These are phyloP conservation scores for Suillus subalutaceus DNA, from an alignment of 768 basidiomycete species.

Conservation along the genomic window DNA sequence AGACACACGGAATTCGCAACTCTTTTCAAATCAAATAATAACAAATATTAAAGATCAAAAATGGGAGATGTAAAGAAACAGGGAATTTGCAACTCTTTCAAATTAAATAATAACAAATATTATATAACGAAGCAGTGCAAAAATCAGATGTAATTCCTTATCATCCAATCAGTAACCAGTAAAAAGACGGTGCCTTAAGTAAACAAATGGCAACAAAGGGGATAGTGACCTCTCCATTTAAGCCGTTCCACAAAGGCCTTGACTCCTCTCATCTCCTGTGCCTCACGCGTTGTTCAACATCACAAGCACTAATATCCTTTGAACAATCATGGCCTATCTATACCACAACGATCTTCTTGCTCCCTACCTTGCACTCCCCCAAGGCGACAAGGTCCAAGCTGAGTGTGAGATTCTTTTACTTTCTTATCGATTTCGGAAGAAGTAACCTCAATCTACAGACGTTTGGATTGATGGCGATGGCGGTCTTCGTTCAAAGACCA, in stretches of 20 bases:
- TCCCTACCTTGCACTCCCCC: slow-evolving; percentile 85
- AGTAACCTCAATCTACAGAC: slow-evolving; percentile 52
- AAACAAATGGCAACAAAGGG: no score
- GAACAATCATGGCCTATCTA: slow-evolving; percentile 37
- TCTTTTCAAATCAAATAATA: neutral
- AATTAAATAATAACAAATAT: no score
- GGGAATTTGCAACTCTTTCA: no score
- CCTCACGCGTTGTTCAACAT: slow-evolving; percentile 8
- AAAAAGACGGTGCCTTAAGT: no score
- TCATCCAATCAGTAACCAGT: no score
- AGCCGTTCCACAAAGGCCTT: neutral
- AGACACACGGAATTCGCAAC: neutral
- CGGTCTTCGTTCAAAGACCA: slow-evolving; percentile 96
- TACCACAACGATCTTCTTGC: slow-evolving; percentile 87
- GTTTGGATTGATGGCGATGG: slow-evolving; percentile 98
- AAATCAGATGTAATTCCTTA: no score
- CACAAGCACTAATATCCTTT: slow-evolving; percentile 4
- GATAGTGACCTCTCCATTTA: slow-evolving; percentile 25
- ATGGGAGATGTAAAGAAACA: no score
- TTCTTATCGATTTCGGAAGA: slow-evolving; percentile 13
- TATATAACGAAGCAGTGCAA: no score
- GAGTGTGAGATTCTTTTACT: slow-evolving; percentile 63
- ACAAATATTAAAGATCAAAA: neutral
- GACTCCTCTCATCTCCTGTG: slow-evolving; percentile 16
- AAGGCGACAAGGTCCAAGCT: slow-evolving; percentile 93